Conservation (phyloP, 768 basidiomycete species). For the Hypsizygus marmoreus region DNA sequence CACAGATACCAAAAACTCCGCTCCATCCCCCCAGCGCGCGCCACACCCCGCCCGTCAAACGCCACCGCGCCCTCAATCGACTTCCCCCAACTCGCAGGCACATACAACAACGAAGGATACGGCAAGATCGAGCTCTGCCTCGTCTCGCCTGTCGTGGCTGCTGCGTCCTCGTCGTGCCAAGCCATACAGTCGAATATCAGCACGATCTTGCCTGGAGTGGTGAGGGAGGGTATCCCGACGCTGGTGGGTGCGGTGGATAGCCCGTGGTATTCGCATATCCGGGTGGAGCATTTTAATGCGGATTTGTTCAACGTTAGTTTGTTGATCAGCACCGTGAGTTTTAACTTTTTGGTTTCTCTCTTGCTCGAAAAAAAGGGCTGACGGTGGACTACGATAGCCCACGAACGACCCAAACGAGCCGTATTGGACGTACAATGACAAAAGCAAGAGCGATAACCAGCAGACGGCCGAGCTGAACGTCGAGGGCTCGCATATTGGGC, state of each 20-base stretch:
- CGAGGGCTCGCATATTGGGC: constrained; percentile 13
- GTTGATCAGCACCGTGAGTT: constrained; percentile 16
- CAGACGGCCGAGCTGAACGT: constrained; percentile 18
- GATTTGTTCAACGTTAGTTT: constrained; percentile 18
- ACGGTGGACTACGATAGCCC: constrained; percentile 2
- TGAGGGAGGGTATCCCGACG: constrained; percentile 17
- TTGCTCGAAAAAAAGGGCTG: neutral
- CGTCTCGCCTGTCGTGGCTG: constrained; percentile 3
- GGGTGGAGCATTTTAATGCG: constrained; percentile 18
- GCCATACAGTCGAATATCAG: constrained; percentile 4
- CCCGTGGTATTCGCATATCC: constrained; percentile 16
- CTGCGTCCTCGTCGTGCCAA: constrained; percentile 1
- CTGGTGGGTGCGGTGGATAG: constrained; percentile 16
- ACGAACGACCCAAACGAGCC: constrained; percentile 10
- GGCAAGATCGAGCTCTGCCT: constrained; percentile 23
- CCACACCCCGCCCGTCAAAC: constrained; percentile 14
- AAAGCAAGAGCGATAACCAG: constrained; percentile 5
- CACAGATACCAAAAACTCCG: neutral
- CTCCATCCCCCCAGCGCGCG: constrained; percentile 2
- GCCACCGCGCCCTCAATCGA: constrained; percentile 13
- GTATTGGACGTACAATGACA: constrained; percentile 18
- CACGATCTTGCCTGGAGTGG: constrained; percentile 16
- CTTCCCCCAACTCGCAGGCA: constrained; percentile 20
- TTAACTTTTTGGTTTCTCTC: neutral
- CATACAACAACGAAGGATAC: constrained; percentile 23